Evolutionary conservation across 371 early-diverging fungal species (phyloP).

Genomic region (Thermomucor indicae-seudaticae): DNA sequence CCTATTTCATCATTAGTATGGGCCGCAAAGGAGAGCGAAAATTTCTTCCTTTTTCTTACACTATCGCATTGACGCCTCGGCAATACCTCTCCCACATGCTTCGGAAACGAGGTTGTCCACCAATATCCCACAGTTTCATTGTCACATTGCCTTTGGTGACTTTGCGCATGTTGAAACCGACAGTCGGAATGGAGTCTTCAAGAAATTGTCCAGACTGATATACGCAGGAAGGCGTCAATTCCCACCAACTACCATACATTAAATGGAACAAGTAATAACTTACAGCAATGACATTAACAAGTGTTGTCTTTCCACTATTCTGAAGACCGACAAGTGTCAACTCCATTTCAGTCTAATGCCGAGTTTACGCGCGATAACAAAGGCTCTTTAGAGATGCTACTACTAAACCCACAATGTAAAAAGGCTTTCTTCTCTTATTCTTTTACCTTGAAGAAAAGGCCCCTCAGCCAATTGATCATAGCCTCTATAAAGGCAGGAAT

Average conservation of each 20-base stretch:
- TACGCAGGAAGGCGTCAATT: not conserved
- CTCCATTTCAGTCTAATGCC: constrained; percentile 96
- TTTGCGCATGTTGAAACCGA: constrained; percentile 98
- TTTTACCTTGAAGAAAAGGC: constrained; percentile 88
- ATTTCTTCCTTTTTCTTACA: constrained; percentile 55
- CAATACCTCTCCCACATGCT: constrained; percentile 98
- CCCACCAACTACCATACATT: not conserved
- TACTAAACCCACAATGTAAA: not conserved
- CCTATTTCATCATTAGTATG: constrained; percentile 30
- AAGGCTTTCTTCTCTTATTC: not conserved
- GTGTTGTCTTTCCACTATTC: constrained; percentile 97
- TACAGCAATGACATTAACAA: constrained; percentile 97
- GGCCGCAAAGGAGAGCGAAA: not conserved
- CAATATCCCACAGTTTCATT: constrained; percentile 99
- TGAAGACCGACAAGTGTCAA: constrained; percentile 96
- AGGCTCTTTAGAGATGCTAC: not conserved
- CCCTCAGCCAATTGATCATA: constrained; percentile 86
- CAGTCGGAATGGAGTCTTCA: constrained; percentile 97
- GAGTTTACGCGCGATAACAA: not conserved
- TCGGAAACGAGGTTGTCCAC: constrained; percentile 94
- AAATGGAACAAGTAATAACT: constrained; percentile 16
- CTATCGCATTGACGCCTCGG: constrained; percentile 95
- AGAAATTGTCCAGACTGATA: constrained; percentile 88
- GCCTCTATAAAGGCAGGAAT: constrained; percentile 72
- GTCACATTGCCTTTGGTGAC: constrained; percentile 91